Evolutionary conservation across 2,329 filamentous ascomycete species (phyloP).

Genomic region (Ustilaginoidea virens): DNA sequence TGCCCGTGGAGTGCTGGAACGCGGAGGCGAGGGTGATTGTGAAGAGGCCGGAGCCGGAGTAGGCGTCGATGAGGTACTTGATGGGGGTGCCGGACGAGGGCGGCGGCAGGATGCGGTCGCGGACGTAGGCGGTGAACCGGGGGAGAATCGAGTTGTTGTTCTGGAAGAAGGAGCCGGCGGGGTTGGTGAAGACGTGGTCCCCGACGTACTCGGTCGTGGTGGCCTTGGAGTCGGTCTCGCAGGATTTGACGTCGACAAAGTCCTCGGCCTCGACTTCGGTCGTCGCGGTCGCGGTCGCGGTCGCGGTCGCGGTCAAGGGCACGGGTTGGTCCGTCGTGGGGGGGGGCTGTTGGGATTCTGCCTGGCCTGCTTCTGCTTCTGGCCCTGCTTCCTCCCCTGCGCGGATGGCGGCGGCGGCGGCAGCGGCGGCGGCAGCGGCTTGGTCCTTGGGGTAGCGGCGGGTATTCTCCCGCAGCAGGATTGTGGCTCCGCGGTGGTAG

Average conservation of each 20-base stretch:
- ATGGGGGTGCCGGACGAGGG: constrained; percentile 31
- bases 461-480: constrained; percentile 79
- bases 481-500: constrained; percentile 71
- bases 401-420: not conserved
- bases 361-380: constrained; percentile 11
- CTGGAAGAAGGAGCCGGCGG: constrained; percentile 92
- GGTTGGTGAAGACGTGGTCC: constrained; percentile 73
- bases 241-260: constrained; percentile 68
- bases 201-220: constrained; percentile 80
- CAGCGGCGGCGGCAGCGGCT: not conserved
- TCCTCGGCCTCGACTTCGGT: constrained; percentile 34
- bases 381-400: not conserved
- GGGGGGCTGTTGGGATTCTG: too few species aligned
- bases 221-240: constrained; percentile 73
- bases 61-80: constrained; percentile 89
- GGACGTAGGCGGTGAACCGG: constrained; percentile 74
- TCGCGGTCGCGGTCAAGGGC: constrained; percentile 15
- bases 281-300: too few species aligned
- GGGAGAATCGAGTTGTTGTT: constrained; percentile 98
- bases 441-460: constrained; percentile 41
- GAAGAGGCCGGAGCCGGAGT: constrained; percentile 94
- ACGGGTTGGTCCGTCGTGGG: constrained; percentile 11
- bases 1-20: constrained; percentile 73
- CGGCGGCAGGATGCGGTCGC: constrained; percentile 55
- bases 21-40: constrained; percentile 79